Percentiles rank a stretch among this genome's conserved stretches.
phyloP scores from a whole-genome alignment of 2,329 filamentous ascomycete genomes.

The Penicillium sp. region DNA sequence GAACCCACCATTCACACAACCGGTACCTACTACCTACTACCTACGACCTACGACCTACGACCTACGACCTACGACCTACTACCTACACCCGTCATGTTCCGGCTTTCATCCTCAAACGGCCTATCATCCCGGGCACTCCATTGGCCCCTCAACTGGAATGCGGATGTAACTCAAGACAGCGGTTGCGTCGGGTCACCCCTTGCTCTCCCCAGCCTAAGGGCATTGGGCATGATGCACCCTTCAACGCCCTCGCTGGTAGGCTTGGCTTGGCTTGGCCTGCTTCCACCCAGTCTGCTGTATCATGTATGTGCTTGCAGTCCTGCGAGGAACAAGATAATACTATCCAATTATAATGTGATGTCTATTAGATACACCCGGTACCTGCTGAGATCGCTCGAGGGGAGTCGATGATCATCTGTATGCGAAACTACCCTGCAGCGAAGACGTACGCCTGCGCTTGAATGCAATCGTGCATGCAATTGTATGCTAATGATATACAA shows the following conservation, averaged over 20 bases:
- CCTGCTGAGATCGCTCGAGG: constrained; percentile 3
- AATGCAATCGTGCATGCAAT: neutral
- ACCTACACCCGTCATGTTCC: neutral
- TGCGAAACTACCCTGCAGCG: neutral
- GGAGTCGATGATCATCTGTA: neutral
- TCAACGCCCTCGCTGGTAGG: constrained; percentile 4
- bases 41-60: neutral
- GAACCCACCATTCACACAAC: no score
- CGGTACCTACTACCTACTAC: neutral
- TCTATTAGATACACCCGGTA: neutral
- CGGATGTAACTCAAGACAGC: constrained; percentile 29
- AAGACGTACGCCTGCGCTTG: neutral
- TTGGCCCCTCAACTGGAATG: constrained; percentile 15
- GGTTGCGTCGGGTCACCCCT: constrained; percentile 20
- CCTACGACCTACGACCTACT: neutral
- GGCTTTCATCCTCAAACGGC: neutral
- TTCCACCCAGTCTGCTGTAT: no score
- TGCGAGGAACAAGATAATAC: neutral
- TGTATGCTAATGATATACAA: neutral
- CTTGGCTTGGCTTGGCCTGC: constrained; percentile 3
- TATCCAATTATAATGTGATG: neutral
- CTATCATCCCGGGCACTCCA: neutral
- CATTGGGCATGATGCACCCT: neutral
- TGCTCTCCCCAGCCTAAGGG: constrained; percentile 19
- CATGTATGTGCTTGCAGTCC: neutral